Percentiles rank a stretch among this genome's conserved stretches.
These are phyloP conservation scores for Taphrina pruni DNA, from an alignment of 1,139 yeast species.

Conservation along the genomic window DNA sequence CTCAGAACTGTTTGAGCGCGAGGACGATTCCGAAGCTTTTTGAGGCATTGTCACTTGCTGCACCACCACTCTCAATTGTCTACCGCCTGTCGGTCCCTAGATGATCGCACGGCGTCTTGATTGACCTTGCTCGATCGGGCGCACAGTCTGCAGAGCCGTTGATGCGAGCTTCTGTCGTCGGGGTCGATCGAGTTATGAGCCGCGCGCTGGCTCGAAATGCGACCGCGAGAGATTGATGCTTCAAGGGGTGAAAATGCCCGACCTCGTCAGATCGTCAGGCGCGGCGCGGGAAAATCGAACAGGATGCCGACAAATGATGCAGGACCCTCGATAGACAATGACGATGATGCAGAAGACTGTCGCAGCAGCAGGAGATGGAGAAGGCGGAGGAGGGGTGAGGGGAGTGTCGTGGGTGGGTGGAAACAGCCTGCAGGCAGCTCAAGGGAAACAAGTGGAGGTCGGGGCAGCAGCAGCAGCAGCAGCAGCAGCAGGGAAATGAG, in stretches of 20 bases:
- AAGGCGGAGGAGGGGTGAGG: not conserved
- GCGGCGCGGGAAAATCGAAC: not conserved
- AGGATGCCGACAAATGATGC: not conserved
- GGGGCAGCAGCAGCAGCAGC: not conserved
- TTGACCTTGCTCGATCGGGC: not conserved
- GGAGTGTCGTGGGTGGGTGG: not conserved
- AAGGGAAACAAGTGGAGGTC: not conserved
- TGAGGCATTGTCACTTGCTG: constrained; percentile 23
- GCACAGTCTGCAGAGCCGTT: not conserved
- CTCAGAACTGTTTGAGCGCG: constrained; percentile 33
- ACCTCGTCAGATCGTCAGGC: not conserved
- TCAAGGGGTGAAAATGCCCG: not conserved
- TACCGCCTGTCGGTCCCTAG: not conserved
- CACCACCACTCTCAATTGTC: not conserved
- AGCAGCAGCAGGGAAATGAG: not conserved
- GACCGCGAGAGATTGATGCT: not conserved
- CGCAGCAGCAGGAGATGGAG: not conserved
- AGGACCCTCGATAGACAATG: too few relatives aligned
- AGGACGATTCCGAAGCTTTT: constrained; percentile 16
- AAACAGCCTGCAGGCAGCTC: not conserved
- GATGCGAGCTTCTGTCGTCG: too few relatives aligned
- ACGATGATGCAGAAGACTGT: too few relatives aligned
- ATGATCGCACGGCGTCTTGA: not conserved
- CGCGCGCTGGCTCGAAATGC: not conserved
- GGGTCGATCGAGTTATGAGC: not conserved